Evolutionary conservation across 768 basidiomycete genomes (phyloP).

Genomic region (Leccinellum luteum): DNA sequence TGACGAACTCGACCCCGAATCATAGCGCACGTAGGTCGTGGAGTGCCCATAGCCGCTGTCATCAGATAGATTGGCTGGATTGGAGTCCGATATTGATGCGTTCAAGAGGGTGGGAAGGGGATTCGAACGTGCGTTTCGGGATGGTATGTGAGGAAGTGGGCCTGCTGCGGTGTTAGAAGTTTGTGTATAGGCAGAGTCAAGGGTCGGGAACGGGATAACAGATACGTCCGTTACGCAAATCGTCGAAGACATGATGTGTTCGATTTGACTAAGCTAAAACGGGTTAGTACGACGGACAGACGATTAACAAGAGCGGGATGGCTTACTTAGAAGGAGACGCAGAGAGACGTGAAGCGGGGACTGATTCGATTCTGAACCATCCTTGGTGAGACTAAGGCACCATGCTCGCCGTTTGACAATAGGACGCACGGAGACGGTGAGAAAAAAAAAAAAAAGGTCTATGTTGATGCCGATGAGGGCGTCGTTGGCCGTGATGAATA

Average conservation of each 20-base stretch:
- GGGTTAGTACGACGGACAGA: background rate
- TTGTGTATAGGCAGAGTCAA: slow-evolving; percentile 27
- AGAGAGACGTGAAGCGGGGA: slow-evolving; percentile 17
- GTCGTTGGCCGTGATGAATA: slow-evolving; percentile 7
- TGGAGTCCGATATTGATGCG: slow-evolving; percentile 10
- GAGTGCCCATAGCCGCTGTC: slow-evolving; percentile 3
- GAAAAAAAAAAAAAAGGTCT: background rate
- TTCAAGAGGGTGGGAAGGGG: slow-evolving; percentile 14
- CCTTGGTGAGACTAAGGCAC: slow-evolving; percentile 8
- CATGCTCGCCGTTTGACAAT: slow-evolving; percentile 3
- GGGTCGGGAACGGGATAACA: slow-evolving; percentile 27
- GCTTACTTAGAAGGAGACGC: slow-evolving; percentile 14
- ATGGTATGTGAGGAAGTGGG: slow-evolving; percentile 64
- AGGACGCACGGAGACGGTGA: slow-evolving; percentile 7
- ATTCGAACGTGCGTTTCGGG: slow-evolving; percentile 35
- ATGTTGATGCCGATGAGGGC: slow-evolving; percentile 7
- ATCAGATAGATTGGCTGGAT: slow-evolving; percentile 3
- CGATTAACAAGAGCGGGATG: background rate
- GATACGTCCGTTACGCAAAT: slow-evolving; percentile 24
- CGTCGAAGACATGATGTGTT: slow-evolving; percentile 19
- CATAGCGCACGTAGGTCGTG: slow-evolving; percentile 12
- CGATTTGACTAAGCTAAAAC: slow-evolving; percentile 1
- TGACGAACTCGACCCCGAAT: slow-evolving; percentile 35
- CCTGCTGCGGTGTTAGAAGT: slow-evolving; percentile 54
- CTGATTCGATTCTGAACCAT: slow-evolving; percentile 13